These are phyloP conservation scores for Nidularia sp. DNA, from an alignment of 768 basidiomycete genomes.

Conservation along the genomic window DNA sequence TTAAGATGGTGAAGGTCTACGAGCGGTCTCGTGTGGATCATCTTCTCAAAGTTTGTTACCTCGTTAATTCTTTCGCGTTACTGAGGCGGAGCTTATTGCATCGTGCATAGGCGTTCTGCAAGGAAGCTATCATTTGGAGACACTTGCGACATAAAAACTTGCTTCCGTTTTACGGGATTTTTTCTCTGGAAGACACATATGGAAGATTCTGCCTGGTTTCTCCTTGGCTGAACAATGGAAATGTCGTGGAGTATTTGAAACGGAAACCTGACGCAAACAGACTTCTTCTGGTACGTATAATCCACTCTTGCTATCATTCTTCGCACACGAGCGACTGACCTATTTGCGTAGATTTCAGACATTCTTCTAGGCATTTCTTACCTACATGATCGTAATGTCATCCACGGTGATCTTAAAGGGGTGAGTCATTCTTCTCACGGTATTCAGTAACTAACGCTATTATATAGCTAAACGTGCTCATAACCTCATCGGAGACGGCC, in stretches of 20 bases:
- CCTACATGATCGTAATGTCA: slow-evolving; percentile 8
- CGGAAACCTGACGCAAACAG: slow-evolving; percentile 1
- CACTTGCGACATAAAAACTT: slow-evolving; percentile 6
- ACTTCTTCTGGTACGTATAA: background rate
- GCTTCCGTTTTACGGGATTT: slow-evolving; percentile 8
- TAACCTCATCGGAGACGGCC: background rate
- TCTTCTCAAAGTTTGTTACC: slow-evolving; percentile 6
- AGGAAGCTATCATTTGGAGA: slow-evolving; percentile 7
- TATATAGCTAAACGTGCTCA: slow-evolving; percentile 1
- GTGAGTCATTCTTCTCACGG: slow-evolving; percentile 4
- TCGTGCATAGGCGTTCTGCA: background rate
- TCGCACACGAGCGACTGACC: background rate
- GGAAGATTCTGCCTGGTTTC: slow-evolving; percentile 6
- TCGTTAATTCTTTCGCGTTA: no score
- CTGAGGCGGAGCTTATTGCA: no score
- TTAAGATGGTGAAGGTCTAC: background rate
- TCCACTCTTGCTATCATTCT: background rate
- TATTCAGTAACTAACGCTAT: background rate
- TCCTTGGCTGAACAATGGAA: slow-evolving; percentile 7
- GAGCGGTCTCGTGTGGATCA: background rate
- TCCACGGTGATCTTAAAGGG: slow-evolving; percentile 14
- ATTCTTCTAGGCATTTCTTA: slow-evolving; percentile 9
- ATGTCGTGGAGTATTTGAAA: slow-evolving; percentile 4
- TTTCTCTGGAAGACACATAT: background rate
- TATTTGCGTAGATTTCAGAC: slow-evolving; percentile 5